Conservation (phyloP, 177 flowering plant genomes). For the Telopea speciosissima region DNA sequence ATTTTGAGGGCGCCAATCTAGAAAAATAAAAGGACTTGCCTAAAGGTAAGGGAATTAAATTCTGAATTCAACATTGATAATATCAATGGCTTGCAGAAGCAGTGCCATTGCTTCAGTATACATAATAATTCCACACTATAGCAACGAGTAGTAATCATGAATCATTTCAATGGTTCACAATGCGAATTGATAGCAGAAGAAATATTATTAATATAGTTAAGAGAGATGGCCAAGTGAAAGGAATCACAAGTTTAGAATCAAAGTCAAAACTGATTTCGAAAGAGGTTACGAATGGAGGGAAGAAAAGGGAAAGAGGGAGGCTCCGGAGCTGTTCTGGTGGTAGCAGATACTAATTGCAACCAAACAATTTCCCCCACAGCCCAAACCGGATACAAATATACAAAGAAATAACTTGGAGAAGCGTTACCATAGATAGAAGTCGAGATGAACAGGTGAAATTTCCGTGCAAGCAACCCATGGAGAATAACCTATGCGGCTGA, state of each 20-base stretch:
- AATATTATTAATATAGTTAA: neutral
- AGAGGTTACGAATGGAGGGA: neutral
- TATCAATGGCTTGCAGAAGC: neutral
- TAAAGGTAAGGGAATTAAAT: neutral
- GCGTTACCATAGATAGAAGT: slow-evolving; percentile 17
- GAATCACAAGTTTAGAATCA: neutral
- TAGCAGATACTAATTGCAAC: neutral
- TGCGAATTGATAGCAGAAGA: neutral
- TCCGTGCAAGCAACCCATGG: neutral
- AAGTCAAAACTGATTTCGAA: neutral
- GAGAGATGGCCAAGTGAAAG: neutral
- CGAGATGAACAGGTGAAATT: slow-evolving; percentile 10
- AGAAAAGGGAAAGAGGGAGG: neutral
- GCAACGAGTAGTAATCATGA: neutral
- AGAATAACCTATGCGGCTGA: slow-evolving; percentile 16
- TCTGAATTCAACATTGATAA: neutral
- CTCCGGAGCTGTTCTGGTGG: neutral
- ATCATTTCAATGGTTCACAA: neutral
- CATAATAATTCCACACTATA: neutral
- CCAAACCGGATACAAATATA: neutral
- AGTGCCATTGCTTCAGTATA: too few relatives aligned
- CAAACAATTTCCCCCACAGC: neutral
- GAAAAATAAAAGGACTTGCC: neutral
- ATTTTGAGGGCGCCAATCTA: too few relatives aligned
- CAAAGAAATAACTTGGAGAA: neutral